Evolutionary conservation across 2,329 filamentous ascomycete genomes (phyloP).

Genomic region (Aspergillus fischeri): DNA sequence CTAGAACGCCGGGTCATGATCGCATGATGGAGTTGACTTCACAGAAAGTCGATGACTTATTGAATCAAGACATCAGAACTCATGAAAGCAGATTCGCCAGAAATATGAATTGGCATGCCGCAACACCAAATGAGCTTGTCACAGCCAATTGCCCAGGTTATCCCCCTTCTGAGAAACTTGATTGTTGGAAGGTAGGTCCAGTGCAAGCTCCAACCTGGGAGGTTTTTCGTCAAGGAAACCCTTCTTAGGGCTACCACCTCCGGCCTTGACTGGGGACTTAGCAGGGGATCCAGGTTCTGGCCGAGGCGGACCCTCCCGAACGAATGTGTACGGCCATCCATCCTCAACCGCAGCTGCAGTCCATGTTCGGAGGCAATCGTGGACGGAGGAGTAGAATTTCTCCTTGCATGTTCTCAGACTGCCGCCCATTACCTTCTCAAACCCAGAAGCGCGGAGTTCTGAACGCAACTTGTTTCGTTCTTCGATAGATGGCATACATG

Average conservation of each 20-base stretch:
- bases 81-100: neutral
- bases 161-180: slow-evolving; percentile 21
- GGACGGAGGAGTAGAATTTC: slow-evolving; percentile 91
- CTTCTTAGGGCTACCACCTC: slow-evolving; percentile 41
- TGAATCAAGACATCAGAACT: neutral
- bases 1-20: slow-evolving; percentile 24
- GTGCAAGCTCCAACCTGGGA: slow-evolving; percentile 55
- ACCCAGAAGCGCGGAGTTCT: slow-evolving; percentile 76
- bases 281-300: slow-evolving; percentile 34
- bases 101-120: neutral
- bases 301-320: slow-evolving; percentile 54
- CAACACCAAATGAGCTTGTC: slow-evolving; percentile 5
- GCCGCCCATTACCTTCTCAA: slow-evolving; percentile 82
- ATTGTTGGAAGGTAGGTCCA: slow-evolving; percentile 28
- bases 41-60: neutral
- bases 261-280: slow-evolving; percentile 47
- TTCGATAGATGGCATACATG: slow-evolving; percentile 65
- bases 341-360: slow-evolving; percentile 82
- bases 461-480: slow-evolving; percentile 75
- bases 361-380: slow-evolving; percentile 86
- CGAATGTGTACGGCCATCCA: slow-evolving; percentile 77
- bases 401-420: slow-evolving; percentile 90
- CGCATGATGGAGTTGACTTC: neutral
- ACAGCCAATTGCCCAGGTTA: slow-evolving; percentile 36
- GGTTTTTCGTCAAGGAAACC: slow-evolving; percentile 46